Evolutionary conservation across 2,329 filamentous ascomycete species (phyloP).

Genomic region (Teratosphaeria destructans): DNA sequence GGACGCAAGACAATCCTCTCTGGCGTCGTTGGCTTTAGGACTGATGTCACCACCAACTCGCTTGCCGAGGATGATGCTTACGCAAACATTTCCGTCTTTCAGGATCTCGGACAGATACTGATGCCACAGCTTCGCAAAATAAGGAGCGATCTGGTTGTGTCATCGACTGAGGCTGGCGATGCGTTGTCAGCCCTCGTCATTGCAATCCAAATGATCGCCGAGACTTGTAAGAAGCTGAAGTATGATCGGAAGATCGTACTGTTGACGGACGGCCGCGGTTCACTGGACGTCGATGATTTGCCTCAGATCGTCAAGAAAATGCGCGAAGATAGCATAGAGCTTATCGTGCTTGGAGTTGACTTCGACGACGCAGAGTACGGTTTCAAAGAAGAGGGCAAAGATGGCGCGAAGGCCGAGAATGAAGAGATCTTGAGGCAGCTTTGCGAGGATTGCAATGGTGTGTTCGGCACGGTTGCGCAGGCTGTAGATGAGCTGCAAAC

Average conservation of each 20-base stretch:
- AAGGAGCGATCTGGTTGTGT: slow-evolving; percentile 54
- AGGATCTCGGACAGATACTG: slow-evolving; percentile 50
- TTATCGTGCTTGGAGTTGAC: slow-evolving; percentile 76
- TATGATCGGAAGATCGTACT: slow-evolving; percentile 72
- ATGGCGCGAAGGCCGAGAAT: slow-evolving; percentile 59
- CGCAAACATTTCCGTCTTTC: slow-evolving; percentile 67
- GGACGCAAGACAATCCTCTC: slow-evolving; percentile 64
- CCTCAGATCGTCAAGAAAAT: slow-evolving; percentile 62
- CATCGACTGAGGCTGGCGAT: slow-evolving; percentile 61
- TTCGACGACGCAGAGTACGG: slow-evolving; percentile 88
- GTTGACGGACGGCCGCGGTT: slow-evolving; percentile 68
- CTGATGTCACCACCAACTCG: slow-evolving; percentile 61
- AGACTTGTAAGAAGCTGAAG: slow-evolving; percentile 71
- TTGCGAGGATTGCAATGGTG: slow-evolving; percentile 55
- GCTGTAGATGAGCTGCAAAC: slow-evolving; percentile 70
- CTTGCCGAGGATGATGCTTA: slow-evolving; percentile 61
- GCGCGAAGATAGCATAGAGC: slow-evolving; percentile 63
- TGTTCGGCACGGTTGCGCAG: slow-evolving; percentile 75
- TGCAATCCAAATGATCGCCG: slow-evolving; percentile 75
- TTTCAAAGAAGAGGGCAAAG: slow-evolving; percentile 84
- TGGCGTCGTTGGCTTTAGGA: slow-evolving; percentile 75
- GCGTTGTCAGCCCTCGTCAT: slow-evolving; percentile 77
- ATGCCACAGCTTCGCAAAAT: slow-evolving; percentile 62
- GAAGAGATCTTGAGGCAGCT: slow-evolving; percentile 58
- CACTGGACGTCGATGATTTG: slow-evolving; percentile 62